A percentile compares a stretch with the other conserved stretches of the same genome.
These are phyloP conservation scores for Penicillium sp. DNA, from an alignment of 2,329 filamentous ascomycete species.

Conservation along the genomic window DNA sequence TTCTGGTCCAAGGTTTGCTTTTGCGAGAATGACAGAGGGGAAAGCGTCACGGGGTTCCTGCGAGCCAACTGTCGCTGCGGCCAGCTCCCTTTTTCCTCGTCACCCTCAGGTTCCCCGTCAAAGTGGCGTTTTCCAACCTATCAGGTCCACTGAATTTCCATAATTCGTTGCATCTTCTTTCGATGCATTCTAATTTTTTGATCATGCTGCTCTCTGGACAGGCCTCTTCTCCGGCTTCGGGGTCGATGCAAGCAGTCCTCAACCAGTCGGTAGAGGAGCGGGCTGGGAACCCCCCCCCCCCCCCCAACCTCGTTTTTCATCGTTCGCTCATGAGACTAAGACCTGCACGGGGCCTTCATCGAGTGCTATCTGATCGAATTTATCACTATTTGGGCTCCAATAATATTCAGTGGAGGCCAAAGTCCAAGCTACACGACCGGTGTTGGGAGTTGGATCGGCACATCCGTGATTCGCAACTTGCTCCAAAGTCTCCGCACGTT, in stretches of 20 bases:
- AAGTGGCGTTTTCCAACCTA: conserved; percentile 17
- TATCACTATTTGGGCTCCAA: conserved; percentile 12
- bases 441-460: conserved; percentile 23
- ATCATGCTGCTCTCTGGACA: conserved; percentile 5
- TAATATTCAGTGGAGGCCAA: conserved; percentile 13
- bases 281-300: conserved; percentile 8
- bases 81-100: conserved; percentile 8
- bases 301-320: conserved; percentile 12
- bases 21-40: not conserved
- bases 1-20: conserved; percentile 3
- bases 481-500: conserved; percentile 32
- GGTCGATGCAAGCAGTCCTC: not conserved
- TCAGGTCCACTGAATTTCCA: not conserved
- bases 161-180: not conserved
- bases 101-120: conserved; percentile 8
- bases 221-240: not conserved
- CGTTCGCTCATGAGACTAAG: conserved; percentile 20
- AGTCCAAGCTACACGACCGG: conserved; percentile 22
- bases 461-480: conserved; percentile 28
- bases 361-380: conserved; percentile 16
- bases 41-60: conserved; percentile 17
- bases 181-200: not conserved
- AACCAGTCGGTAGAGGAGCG: not conserved
- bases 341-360: conserved; percentile 19
- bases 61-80: conserved; percentile 4